Evolutionary conservation across 2,329 filamentous ascomycete genomes (phyloP).

Genomic region (Beauveria australis): DNA sequence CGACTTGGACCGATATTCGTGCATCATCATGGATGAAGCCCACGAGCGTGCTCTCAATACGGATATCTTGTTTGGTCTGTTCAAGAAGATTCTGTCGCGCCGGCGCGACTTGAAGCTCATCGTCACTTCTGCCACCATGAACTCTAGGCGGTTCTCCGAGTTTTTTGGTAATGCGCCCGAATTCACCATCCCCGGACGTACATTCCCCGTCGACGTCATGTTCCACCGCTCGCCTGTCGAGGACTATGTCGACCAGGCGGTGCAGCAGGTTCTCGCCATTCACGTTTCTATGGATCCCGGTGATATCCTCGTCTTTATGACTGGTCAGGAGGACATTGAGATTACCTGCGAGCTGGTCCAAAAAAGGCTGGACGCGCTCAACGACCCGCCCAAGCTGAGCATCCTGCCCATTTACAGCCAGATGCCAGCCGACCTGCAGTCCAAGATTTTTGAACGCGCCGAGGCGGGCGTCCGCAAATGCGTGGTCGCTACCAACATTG

Average conservation of each 20-base stretch:
- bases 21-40: slow-evolving; percentile 99
- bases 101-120: slow-evolving; percentile 91
- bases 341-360: slow-evolving; percentile 89
- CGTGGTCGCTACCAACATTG: slow-evolving; percentile 97
- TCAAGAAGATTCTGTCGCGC: slow-evolving; percentile 91
- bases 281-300: slow-evolving; percentile 90
- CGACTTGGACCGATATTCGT: slow-evolving; percentile 92
- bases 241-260: slow-evolving; percentile 94
- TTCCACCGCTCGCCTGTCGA: slow-evolving; percentile 92
- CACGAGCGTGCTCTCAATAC: slow-evolving; percentile 96
- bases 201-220: slow-evolving; percentile 94
- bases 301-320: slow-evolving; percentile 98
- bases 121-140: slow-evolving; percentile 98
- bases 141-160: slow-evolving; percentile 87
- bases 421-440: slow-evolving; percentile 96
- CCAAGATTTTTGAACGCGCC: slow-evolving; percentile 93
- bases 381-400: slow-evolving; percentile 88
- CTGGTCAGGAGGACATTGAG: slow-evolving; percentile 96
- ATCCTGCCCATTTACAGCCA: slow-evolving; percentile 98
- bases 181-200: slow-evolving; percentile 91
- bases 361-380: slow-evolving; percentile 78
- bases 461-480: slow-evolving; percentile 88
- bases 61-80: slow-evolving; percentile 91
- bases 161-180: slow-evolving; percentile 96
- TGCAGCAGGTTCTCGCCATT: slow-evolving; percentile 91